Evolutionary conservation across 805 yeast species (phyloP).

Genomic region (Candida palmyrensis): DNA sequence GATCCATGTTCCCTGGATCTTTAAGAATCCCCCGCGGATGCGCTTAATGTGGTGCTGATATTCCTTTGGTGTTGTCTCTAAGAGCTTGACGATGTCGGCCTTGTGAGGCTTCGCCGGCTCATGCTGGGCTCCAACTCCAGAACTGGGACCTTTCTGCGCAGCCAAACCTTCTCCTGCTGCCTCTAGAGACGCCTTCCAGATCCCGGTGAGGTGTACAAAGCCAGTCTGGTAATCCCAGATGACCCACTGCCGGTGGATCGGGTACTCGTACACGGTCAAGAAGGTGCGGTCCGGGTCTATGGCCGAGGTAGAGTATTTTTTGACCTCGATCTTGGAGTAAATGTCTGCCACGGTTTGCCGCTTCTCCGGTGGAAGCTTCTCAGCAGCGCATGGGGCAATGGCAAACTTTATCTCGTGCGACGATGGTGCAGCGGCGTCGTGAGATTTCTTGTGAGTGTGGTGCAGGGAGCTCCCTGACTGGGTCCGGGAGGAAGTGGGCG

Average conservation of each 20-base stretch:
- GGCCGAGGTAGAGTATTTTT: conserved; percentile 62
- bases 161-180: conserved; percentile 46
- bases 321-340: conserved; percentile 20
- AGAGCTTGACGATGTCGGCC: conserved; percentile 70
- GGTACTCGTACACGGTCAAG: conserved; percentile 68
- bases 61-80: conserved; percentile 58
- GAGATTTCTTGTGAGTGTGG: conserved; percentile 1
- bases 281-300: conserved; percentile 62
- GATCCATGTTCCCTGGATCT: conserved; percentile 94
- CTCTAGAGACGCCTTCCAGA: conserved; percentile 58
- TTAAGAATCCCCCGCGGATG: conserved; percentile 84
- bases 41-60: conserved; percentile 60
- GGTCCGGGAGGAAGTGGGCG: too few species aligned
- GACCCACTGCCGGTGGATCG: conserved; percentile 64
- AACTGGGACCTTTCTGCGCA: background rate
- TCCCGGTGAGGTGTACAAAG: conserved; percentile 80
- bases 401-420: conserved; percentile 3
- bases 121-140: background rate
- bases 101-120: conserved; percentile 29
- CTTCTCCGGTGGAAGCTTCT: too few species aligned
- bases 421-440: conserved; percentile 3
- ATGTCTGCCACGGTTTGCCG: conserved; percentile 4
- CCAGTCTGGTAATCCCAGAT: conserved; percentile 87
- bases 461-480: too few species aligned
- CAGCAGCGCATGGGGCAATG: background rate